These are phyloP conservation scores for Ceratobasidium sp. DNA, from an alignment of 1,284 basidiomycete species.

Conservation along the genomic window DNA sequence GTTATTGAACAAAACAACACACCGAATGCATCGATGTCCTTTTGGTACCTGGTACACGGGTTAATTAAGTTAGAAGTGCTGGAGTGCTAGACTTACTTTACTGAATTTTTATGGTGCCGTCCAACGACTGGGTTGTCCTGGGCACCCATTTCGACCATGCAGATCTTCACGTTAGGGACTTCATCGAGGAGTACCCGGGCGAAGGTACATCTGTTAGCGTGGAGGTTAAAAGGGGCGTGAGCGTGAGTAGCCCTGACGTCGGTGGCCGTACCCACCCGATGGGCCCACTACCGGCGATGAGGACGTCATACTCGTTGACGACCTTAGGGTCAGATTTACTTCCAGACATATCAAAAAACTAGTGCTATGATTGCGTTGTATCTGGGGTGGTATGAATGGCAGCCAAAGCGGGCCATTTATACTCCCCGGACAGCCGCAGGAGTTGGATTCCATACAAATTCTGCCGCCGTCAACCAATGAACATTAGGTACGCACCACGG, in stretches of 20 bases:
- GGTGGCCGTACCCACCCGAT: constrained; percentile 5
- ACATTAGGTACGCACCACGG: too few relatives aligned
- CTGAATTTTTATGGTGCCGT: constrained; percentile 27
- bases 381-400: too few relatives aligned
- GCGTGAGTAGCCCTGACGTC: neutral
- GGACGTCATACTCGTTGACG: constrained; percentile 4
- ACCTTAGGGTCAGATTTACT: neutral
- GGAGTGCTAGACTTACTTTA: neutral
- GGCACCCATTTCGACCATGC: constrained; percentile 35
- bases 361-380: too few relatives aligned
- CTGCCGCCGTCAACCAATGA: too few relatives aligned
- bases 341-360: neutral
- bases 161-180: constrained; percentile 4
- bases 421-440: too few relatives aligned
- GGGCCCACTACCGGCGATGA: constrained; percentile 38
- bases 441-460: too few relatives aligned
- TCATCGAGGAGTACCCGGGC: constrained; percentile 21
- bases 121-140: constrained; percentile 31
- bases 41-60: constrained; percentile 21
- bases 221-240: neutral
- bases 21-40: constrained; percentile 40
- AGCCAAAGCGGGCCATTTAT: too few relatives aligned
- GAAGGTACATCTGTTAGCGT: constrained; percentile 3
- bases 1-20: neutral
- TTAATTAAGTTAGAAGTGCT: neutral